Conservation (phyloP, 345 rosid species). For the Brassica napus region Da-Ae NC_063446.1:19890001-19890500, state of each 20-base stretch:
- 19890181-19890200: background rate
- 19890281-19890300: conserved; percentile 33
- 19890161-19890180: conserved; percentile 6
- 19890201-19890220: conserved; percentile 30
- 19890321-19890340: conserved; percentile 40
- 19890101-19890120: background rate
- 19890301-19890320: conserved; percentile 20
- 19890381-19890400: conserved; percentile 41
- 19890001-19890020: background rate
- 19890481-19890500: conserved; percentile 9
- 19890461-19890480: conserved; percentile 22
- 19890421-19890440: conserved; percentile 15
- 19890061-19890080: background rate
- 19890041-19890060: background rate
- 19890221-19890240: conserved; percentile 43
- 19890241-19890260: conserved; percentile 50
- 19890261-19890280: conserved; percentile 73
- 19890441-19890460: conserved; percentile 43
- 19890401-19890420: conserved; percentile 29
- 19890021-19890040: background rate
- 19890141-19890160: background rate
- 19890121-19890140: background rate
- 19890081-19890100: background rate
- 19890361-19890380: conserved; percentile 42
- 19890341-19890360: conserved; percentile 47